A percentile compares a stretch with the other conserved stretches of the same genome.
Conservation (phyloP, 192 early-diverging fungal genomes). For the Obelidium mucronatum region DNA sequence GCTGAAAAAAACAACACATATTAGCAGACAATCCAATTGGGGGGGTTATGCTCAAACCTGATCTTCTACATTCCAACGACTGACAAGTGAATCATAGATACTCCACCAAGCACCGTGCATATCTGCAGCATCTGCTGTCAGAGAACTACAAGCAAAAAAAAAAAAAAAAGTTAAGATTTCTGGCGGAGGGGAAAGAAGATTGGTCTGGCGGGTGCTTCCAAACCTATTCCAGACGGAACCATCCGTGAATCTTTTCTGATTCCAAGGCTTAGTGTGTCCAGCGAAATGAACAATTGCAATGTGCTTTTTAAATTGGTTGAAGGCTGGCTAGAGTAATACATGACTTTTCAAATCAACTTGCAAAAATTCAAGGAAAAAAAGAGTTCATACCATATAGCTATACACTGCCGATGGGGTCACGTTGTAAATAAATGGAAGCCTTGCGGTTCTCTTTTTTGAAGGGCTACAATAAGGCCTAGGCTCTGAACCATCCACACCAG, state of each 20-base stretch:
- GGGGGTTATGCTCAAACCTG: not conserved
- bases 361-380: too few relatives aligned
- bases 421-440: slow-evolving; percentile 93
- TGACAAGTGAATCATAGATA: slow-evolving; percentile 17
- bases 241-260: slow-evolving; percentile 64
- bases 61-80: slow-evolving; percentile 17
- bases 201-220: not conserved
- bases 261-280: slow-evolving; percentile 90
- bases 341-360: not conserved
- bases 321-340: slow-evolving; percentile 65
- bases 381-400: slow-evolving; percentile 67
- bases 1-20: too few relatives aligned
- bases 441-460: slow-evolving; percentile 47
- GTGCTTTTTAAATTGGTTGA: slow-evolving; percentile 72
- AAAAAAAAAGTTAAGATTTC: not conserved
- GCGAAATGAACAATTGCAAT: slow-evolving; percentile 91
- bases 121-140: slow-evolving; percentile 1
- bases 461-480: not conserved
- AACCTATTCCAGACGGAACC: slow-evolving; percentile 39
- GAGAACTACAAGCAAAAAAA: not conserved
- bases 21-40: too few relatives aligned
- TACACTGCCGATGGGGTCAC: slow-evolving; percentile 83
- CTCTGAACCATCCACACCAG: not conserved
- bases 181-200: not conserved
- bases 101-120: slow-evolving; percentile 27